Conservation (phyloP, 2,329 filamentous ascomycete genomes). For the Septoria petroselini region DNA sequence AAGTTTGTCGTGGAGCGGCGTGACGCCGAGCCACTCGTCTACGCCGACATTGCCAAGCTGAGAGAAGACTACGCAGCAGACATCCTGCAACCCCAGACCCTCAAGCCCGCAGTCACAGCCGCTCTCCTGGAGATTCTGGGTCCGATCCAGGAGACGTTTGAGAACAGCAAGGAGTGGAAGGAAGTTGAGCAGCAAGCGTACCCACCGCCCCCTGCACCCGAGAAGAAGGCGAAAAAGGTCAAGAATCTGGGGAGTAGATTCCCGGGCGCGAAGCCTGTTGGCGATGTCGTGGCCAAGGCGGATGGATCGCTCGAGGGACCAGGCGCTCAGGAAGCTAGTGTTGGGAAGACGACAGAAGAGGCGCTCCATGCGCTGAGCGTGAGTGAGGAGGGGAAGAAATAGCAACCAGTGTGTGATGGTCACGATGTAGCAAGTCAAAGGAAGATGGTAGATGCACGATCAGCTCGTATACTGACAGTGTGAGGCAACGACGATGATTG, state of each 20-base stretch:
- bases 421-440: background rate
- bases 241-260: slow-evolving; percentile 72
- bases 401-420: slow-evolving; percentile 18
- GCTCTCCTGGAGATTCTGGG: slow-evolving; percentile 70
- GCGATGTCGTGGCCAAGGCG: slow-evolving; percentile 43
- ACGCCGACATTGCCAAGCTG: slow-evolving; percentile 70
- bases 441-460: background rate
- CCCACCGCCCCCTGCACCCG: slow-evolving; percentile 60
- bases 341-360: slow-evolving; percentile 42
- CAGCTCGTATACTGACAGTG: too few species aligned
- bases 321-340: slow-evolving; percentile 41
- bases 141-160: slow-evolving; percentile 73
- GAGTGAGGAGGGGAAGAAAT: slow-evolving; percentile 19
- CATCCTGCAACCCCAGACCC: slow-evolving; percentile 65
- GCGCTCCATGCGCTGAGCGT: slow-evolving; percentile 40
- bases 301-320: slow-evolving; percentile 48
- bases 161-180: slow-evolving; percentile 74
- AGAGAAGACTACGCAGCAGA: slow-evolving; percentile 78
- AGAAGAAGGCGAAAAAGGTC: slow-evolving; percentile 66
- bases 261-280: slow-evolving; percentile 46
- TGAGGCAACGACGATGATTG: too few species aligned
- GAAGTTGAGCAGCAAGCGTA: slow-evolving; percentile 74
- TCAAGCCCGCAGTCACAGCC: slow-evolving; percentile 79
- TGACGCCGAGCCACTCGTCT: slow-evolving; percentile 72
- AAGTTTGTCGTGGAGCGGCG: slow-evolving; percentile 65